Conservation (phyloP, 495 filamentous ascomycete species). For the Tuber brumale region DNA sequence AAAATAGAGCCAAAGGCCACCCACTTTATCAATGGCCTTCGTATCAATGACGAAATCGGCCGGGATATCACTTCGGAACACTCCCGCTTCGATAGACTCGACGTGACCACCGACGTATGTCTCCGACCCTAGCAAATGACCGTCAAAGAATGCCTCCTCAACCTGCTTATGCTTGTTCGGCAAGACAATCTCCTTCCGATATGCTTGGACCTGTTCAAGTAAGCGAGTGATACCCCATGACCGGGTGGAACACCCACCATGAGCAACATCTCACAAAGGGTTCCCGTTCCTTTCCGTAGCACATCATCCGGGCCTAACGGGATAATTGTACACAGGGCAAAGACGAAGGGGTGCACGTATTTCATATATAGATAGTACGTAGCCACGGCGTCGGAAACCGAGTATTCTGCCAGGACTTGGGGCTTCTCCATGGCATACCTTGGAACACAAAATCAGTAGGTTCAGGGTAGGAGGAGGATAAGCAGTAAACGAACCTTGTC, state of each 20-base stretch:
- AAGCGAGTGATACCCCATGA: slow-evolving; percentile 34
- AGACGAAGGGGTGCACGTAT: slow-evolving; percentile 99
- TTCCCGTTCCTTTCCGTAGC: slow-evolving; percentile 90
- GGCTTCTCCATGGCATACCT: slow-evolving; percentile 80
- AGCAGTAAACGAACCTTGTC: slow-evolving; percentile 54
- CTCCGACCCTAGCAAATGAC: slow-evolving; percentile 89
- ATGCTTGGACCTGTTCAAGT: slow-evolving; percentile 62
- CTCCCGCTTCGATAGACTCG: slow-evolving; percentile 97
- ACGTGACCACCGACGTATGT: slow-evolving; percentile 98
- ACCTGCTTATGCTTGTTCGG: slow-evolving; percentile 94
- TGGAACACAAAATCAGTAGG: slow-evolving; percentile 13
- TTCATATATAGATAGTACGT: slow-evolving; percentile 99
- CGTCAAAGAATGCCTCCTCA: slow-evolving; percentile 91
- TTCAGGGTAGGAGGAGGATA: neutral
- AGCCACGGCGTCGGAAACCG: slow-evolving; percentile 95
- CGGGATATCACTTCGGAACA: slow-evolving; percentile 93
- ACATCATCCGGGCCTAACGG: slow-evolving; percentile 89
- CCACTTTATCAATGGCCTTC: slow-evolving; percentile 69
- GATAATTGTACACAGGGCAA: slow-evolving; percentile 94
- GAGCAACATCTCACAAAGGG: slow-evolving; percentile 94
- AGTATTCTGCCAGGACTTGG: slow-evolving; percentile 93
- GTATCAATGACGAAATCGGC: slow-evolving; percentile 85
- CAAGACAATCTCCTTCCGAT: slow-evolving; percentile 80
- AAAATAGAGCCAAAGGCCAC: neutral
- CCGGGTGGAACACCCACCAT: slow-evolving; percentile 54